Conservation (phyloP, 169 alveolate genomes). For the Cryptosporidium ryanae region DNA sequence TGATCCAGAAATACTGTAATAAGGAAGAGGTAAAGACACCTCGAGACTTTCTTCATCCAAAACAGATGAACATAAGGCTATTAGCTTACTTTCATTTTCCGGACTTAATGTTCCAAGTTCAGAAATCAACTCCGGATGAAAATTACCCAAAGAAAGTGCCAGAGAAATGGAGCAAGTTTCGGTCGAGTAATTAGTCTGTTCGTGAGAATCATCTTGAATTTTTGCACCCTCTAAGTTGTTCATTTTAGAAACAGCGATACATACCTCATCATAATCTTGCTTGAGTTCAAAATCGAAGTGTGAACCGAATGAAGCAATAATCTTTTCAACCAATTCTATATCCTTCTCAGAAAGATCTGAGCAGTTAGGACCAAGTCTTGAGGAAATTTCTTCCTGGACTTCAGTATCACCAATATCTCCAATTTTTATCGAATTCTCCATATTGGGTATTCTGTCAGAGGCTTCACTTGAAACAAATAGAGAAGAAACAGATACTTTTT, state of each 20-base stretch:
- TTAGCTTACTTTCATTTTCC: conserved; percentile 23
- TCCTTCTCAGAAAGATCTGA: conserved; percentile 20
- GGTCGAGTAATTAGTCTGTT: conserved; percentile 1
- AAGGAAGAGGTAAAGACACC: conserved; percentile 23
- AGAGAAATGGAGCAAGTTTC: conserved; percentile 40
- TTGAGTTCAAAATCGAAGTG: conserved; percentile 17
- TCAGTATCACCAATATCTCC: conserved; percentile 26
- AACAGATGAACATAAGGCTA: conserved; percentile 24
- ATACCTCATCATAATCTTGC: conserved; percentile 59
- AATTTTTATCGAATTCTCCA: conserved; percentile 23
- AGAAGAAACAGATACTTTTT: conserved; percentile 12
- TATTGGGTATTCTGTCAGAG: conserved; percentile 34
- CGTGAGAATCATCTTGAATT: neutral
- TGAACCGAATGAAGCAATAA: conserved; percentile 4
- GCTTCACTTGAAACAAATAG: conserved; percentile 55
- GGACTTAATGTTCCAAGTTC: conserved; percentile 39
- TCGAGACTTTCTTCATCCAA: conserved; percentile 29
- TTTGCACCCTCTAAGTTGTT: neutral
- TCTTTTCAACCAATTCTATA: conserved; percentile 13
- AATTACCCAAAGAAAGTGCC: conserved; percentile 36
- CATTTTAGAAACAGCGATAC: conserved; percentile 52
- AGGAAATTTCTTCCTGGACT: neutral
- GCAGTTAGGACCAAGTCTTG: conserved; percentile 31
- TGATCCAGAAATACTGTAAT: conserved; percentile 25
- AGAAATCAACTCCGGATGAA: conserved; percentile 40